phyloP scores from a whole-genome alignment of 805 yeast genomes.

The Kazachstania bromeliacearum region DNA sequence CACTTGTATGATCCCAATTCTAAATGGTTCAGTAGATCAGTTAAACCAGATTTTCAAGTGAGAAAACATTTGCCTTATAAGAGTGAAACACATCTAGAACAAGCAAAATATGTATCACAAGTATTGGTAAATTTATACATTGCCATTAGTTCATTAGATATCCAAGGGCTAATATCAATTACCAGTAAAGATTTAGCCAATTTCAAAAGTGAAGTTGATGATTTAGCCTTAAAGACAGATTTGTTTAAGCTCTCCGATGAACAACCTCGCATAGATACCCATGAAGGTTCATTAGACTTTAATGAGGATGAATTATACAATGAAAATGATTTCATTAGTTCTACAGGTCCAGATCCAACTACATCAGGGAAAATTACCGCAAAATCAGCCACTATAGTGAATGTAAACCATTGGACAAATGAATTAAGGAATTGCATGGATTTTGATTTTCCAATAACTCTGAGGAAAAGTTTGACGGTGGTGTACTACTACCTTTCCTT shows the following conservation, averaged over 20 bases:
- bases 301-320: constrained; percentile 27
- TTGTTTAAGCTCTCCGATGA: constrained; percentile 29
- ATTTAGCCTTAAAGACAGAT: constrained; percentile 46
- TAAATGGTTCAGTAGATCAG: constrained; percentile 32
- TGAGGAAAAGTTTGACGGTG: constrained; percentile 51
- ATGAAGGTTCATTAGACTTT: constrained; percentile 32
- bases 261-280: constrained; percentile 31
- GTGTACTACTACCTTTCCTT: constrained; percentile 66
- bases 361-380: constrained; percentile 53
- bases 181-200: constrained; percentile 58
- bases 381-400: constrained; percentile 61
- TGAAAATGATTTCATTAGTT: constrained; percentile 27
- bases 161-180: constrained; percentile 59
- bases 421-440: constrained; percentile 71
- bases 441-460: constrained; percentile 61
- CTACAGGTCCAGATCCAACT: constrained; percentile 24
- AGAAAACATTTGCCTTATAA: constrained; percentile 56
- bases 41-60: constrained; percentile 27
- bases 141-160: constrained; percentile 64
- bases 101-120: constrained; percentile 64
- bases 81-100: constrained; percentile 58
- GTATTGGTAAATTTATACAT: constrained; percentile 73
- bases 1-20: constrained; percentile 29
- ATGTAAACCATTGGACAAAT: constrained; percentile 77
- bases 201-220: constrained; percentile 32